A percentile compares a stretch with the other conserved stretches of the same genome.
These are phyloP conservation scores for Phytophthora chlamydospora DNA, from an alignment of 352 stramenopile genomes.

Conservation along the genomic window DNA sequence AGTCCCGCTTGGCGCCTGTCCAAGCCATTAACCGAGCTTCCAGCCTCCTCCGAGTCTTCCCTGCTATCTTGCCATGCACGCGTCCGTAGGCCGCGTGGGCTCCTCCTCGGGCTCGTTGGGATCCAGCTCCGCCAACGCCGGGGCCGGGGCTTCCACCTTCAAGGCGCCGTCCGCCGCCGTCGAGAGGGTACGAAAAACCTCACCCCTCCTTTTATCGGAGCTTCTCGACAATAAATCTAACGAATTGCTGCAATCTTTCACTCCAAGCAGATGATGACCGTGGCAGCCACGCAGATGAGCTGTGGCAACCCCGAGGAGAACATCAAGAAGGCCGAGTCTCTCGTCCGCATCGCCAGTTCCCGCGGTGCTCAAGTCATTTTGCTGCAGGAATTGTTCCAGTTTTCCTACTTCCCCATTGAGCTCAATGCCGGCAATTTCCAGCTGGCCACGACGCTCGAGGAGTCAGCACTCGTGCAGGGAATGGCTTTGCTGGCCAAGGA, in stretches of 20 bases:
- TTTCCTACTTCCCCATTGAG: conserved; percentile 93
- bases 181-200: conserved; percentile 49
- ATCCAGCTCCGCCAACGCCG: conserved; percentile 32
- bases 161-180: conserved; percentile 58
- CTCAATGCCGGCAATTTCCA: conserved; percentile 89
- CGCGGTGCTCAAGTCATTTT: conserved; percentile 90
- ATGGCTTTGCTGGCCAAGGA: conserved; percentile 92
- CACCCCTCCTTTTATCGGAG: conserved; percentile 7
- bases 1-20: conserved; percentile 10
- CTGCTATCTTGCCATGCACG: conserved; percentile 33
- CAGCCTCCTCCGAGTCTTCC: not conserved
- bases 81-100: conserved; percentile 36
- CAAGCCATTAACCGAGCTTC: conserved; percentile 5
- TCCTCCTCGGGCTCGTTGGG: conserved; percentile 40
- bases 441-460: conserved; percentile 82
- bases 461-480: conserved; percentile 84
- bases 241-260: not conserved
- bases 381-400: conserved; percentile 92
- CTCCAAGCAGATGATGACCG: conserved; percentile 69
- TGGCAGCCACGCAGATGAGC: conserved; percentile 90
- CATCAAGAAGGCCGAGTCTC: conserved; percentile 90
- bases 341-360: conserved; percentile 89
- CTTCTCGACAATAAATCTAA: conserved; percentile 9
- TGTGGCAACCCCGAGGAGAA: conserved; percentile 89
- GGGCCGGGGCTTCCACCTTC: conserved; percentile 15